Base-by-base conservation (phyloP, 768 basidiomycete species). In the Coprinopsis sp. region DNA sequence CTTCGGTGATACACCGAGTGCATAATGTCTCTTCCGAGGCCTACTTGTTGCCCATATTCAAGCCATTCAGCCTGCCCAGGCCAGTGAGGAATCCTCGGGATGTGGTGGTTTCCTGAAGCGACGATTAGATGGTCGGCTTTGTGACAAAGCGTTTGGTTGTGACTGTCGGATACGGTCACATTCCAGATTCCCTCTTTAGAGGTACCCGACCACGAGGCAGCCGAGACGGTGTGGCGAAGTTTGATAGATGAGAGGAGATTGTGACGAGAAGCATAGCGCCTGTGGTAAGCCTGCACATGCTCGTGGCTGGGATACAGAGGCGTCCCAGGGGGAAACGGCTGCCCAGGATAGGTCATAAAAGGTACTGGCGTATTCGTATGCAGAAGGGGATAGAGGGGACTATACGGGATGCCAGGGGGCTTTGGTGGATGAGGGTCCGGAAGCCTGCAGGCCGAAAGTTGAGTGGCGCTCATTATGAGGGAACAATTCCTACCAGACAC, bases 351-450 rank as follows among this genome's bases (percentile, higher is more conserved):
- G 1, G 79, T 74, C 78, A 81, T 81, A 7, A 67, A 69, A 2
- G 79, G 79, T 3, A 74, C 66, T 12, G 78, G 77, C 0, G 74
- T 77, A 57, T 81, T 81, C 12, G 75, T 78, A 46, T 59, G 71
- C 14, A 83, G 66, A 11, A 60, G 64, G 3, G 78, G 77, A 50
- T 82, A 82, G 5, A 79, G 51, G 0, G 78, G 75, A 0, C 76
- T 77, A 55, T 77, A 71, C 2, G 80, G 79, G 4, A 82, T 60
- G 2, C 55, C 52, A 3, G 79, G 78, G 14, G 76, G 76, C 11
- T 53, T 49, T 11, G 53, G 47, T 3, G 56, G 55, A 19, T 57
- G 40, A 12, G 56, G 51, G 41, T 69, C 65, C 12, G 67, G 67
- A n/a, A 68, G 47, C 65, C 67, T 69, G 47, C 12, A 34, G n/a